Evolutionary conservation across 352 stramenopile genomes (phyloP).

Genomic region (Phytopythium mirpurense): DNA sequence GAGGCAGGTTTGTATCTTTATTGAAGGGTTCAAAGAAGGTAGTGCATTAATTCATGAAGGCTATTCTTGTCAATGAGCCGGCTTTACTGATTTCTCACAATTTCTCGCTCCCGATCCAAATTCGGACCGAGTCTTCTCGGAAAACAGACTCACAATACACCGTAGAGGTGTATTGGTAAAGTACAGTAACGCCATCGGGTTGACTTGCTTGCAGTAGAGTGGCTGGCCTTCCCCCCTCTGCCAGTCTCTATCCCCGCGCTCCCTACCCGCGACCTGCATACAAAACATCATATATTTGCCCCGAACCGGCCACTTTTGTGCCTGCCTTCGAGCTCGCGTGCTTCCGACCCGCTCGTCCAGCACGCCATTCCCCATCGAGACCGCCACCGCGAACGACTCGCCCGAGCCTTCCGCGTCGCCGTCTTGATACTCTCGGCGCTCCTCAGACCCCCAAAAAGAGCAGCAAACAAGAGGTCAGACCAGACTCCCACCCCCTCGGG

Average conservation of each 20-base stretch:
- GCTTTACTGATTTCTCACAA: too few species aligned
- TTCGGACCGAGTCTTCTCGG: too few species aligned
- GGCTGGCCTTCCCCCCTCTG: not conserved
- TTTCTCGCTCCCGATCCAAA: too few species aligned
- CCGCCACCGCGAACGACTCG: conserved; percentile 1
- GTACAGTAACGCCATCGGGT: too few species aligned
- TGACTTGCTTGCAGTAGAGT: not conserved
- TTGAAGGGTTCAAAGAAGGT: too few species aligned
- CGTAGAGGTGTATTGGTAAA: too few species aligned
- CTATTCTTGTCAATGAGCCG: too few species aligned
- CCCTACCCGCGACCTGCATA: not conserved
- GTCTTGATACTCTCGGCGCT: conserved; percentile 3
- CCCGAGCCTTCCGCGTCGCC: not conserved
- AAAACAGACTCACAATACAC: too few species aligned
- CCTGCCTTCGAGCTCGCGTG: not conserved
- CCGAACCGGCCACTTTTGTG: too few species aligned
- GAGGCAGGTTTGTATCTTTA: too few species aligned
- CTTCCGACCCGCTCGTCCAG: not conserved
- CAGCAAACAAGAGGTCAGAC: not conserved
- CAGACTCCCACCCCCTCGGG: too few species aligned
- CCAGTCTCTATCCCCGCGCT: not conserved
- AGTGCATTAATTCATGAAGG: too few species aligned
- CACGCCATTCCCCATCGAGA: conserved; percentile 7
- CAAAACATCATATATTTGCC: not conserved
- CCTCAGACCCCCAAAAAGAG: not conserved